phyloP scores from a whole-genome alignment of 1,284 basidiomycete genomes.

The Caloboletus inedulis region DNA sequence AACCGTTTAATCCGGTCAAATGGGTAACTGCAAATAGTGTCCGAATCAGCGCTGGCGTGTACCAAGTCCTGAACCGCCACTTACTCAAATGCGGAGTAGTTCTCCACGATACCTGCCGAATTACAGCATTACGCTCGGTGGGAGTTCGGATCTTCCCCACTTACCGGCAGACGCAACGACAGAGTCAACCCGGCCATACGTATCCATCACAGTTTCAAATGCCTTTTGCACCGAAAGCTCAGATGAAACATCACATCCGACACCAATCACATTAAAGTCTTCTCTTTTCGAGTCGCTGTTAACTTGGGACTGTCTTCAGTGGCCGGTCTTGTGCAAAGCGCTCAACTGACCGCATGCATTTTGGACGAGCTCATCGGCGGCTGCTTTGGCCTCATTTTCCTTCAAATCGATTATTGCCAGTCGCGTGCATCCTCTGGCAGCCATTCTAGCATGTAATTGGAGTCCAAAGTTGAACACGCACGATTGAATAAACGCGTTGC shows the following conservation, averaged over 20 bases:
- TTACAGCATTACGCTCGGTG: conserved; percentile 2
- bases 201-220: conserved; percentile 62
- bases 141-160: conserved; percentile 24
- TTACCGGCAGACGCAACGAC: conserved; percentile 87
- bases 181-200: conserved; percentile 82
- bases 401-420: conserved; percentile 86
- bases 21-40: conserved; percentile 59
- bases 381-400: conserved; percentile 64
- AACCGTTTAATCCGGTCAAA: conserved; percentile 78
- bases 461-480: conserved; percentile 39
- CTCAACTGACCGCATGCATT: conserved; percentile 47
- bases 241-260: conserved; percentile 87
- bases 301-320: conserved; percentile 46
- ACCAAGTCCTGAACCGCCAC: conserved; percentile 1
- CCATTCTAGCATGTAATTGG: conserved; percentile 1
- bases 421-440: conserved; percentile 69
- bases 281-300: conserved; percentile 58
- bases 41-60: conserved; percentile 6
- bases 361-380: conserved; percentile 71
- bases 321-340: conserved; percentile 14
- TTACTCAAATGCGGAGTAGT: conserved; percentile 85
- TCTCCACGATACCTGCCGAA: conserved; percentile 78
- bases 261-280: conserved; percentile 70
- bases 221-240: conserved; percentile 77
- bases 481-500: conserved; percentile 85